Evolutionary conservation across 805 yeast species (phyloP), one percentile per base, ranked within the genome.

Genomic region (Candida ponderosae): DNA sequence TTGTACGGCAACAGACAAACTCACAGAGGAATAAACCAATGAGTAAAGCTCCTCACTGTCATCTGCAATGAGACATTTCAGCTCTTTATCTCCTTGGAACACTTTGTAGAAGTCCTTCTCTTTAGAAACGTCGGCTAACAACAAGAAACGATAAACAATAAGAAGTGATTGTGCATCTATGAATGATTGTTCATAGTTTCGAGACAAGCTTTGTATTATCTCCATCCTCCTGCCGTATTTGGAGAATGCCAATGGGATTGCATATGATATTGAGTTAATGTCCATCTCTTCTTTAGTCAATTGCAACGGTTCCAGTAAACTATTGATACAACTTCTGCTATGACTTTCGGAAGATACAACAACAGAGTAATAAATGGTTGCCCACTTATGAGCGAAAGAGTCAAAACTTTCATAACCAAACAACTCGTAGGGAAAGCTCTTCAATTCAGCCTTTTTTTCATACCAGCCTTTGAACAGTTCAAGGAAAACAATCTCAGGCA

Each of bases 231-330:
- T 35, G 0, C 77, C 76, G 26, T 51, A 52, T 13, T 51, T 53
- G 0, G 72, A 53, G 42, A 59, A 73, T 0, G 75, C 56, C 17
- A 74, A 44, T 0, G 80, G 66, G 1, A 76, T 54, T 1, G 65
- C 45, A n/a, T 57, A 38, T 0, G 72, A 54, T 6, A 70, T 37
- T 21, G 69, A 51, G 10, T 62, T 65, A 5, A 45, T 40, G 8
- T 60, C 42, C 9, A 68, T 26, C 11, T 56, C 48, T 16, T 34
- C 32, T 11, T 38, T 11, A 4, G 34, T 41, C n/a, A 29, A 6
- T 9, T 21, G 3, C 11, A 21, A 4, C 7, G 3, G 7, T 21
- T 21, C 11, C 24, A 21, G 7, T 21, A 21, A 21, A 21, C 7
- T 4, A 4, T 4, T 11, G 11, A 21, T 21, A 21, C 24, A 9